A percentile compares a stretch with the other conserved stretches of the same genome.
Evolutionary conservation across 306 rosid species (phyloP).

Genomic region (Gleditsia sinensis): DNA sequence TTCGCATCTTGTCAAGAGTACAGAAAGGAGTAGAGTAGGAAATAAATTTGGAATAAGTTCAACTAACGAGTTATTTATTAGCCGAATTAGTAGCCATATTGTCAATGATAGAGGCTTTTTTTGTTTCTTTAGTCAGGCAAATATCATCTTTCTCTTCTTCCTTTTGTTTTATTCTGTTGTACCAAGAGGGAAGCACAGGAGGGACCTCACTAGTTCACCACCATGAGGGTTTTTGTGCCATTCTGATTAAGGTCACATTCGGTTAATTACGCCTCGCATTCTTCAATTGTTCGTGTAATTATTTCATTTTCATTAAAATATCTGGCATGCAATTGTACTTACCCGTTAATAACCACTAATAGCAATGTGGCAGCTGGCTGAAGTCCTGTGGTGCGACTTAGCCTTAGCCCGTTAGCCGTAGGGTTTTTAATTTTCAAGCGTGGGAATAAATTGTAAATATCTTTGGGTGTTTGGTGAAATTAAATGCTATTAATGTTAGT

Average conservation of each 20-base stretch:
- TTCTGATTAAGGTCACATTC: neutral
- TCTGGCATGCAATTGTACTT: neutral
- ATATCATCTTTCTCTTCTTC: neutral
- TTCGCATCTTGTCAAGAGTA: neutral
- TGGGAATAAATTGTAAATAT: neutral
- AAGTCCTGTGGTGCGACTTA: neutral
- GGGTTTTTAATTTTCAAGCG: neutral
- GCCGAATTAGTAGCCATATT: neutral
- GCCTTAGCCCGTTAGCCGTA: neutral
- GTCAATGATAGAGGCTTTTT: neutral
- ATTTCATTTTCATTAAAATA: neutral
- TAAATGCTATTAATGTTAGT: neutral
- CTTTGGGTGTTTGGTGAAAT: neutral
- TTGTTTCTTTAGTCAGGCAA: neutral
- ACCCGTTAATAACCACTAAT: neutral
- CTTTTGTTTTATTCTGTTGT: neutral
- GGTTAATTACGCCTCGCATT: neutral
- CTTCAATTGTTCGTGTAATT: neutral
- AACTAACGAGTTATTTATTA: neutral
- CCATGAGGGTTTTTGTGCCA: neutral
- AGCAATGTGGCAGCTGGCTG: neutral
- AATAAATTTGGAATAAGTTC: neutral
- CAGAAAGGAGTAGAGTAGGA: neutral
- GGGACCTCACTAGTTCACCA: neutral
- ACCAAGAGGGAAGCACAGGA: conserved; percentile 1